Percentiles rank a stretch among this genome's conserved stretches.
phyloP scores from a whole-genome alignment of 2,329 filamentous ascomycete species.

The Pezicula rhizophila region DNA sequence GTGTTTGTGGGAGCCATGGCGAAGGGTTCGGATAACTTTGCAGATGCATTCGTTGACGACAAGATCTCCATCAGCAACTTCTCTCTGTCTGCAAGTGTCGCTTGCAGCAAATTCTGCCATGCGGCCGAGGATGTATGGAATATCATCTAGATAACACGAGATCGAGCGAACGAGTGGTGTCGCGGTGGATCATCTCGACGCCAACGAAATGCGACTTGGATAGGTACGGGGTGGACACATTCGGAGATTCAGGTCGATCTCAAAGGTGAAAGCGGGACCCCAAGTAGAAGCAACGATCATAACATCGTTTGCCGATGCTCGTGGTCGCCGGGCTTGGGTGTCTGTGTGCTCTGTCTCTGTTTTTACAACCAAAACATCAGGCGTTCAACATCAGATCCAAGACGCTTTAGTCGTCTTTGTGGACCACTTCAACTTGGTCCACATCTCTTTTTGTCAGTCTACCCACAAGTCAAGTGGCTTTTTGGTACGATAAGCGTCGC shows the following conservation, averaged over 20 bases:
- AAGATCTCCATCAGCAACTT: constrained; percentile 98
- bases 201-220: background rate
- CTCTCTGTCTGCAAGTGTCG: constrained; percentile 93
- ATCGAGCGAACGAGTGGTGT: background rate
- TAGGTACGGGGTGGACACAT: constrained; percentile 8
- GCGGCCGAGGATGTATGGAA: constrained; percentile 95
- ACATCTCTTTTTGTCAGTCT: constrained; percentile 31
- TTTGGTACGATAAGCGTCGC: constrained; percentile 6
- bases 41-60: constrained; percentile 90
- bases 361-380: constrained; percentile 81
- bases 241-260: constrained; percentile 21
- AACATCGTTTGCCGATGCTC: constrained; percentile 59
- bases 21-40: constrained; percentile 92
- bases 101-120: constrained; percentile 99
- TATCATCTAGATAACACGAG: constrained; percentile 60
- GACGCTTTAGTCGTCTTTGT: constrained; percentile 52
- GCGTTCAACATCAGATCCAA: constrained; percentile 73
- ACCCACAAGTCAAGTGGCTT: constrained; percentile 16
- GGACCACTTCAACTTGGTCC: constrained; percentile 63
- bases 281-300: constrained; percentile 52
- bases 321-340: constrained; percentile 51
- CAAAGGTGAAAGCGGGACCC: constrained; percentile 30
- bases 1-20: constrained; percentile 99
- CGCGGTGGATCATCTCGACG: background rate
- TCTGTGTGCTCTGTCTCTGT: constrained; percentile 65